Percentiles rank a stretch among this genome's conserved stretches.
Conservation (phyloP, 768 basidiomycete species). For the Lyophyllum shimeji region DNA sequence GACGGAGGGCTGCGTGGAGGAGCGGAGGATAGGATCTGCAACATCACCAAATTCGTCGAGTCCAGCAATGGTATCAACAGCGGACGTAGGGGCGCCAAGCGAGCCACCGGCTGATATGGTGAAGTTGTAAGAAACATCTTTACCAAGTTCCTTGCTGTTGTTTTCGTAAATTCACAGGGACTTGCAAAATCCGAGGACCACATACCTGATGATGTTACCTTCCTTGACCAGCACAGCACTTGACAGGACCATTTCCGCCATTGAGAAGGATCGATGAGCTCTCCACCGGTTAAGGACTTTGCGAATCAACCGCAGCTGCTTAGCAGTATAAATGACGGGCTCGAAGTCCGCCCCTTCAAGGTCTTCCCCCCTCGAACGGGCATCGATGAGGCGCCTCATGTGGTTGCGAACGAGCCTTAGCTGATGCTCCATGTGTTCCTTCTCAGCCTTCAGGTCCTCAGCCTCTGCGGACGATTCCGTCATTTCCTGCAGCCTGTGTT, state of each 20-base stretch:
- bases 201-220: conserved; percentile 87
- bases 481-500: conserved; percentile 67
- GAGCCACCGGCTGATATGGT: conserved; percentile 83
- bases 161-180: neutral
- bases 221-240: conserved; percentile 89
- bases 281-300: conserved; percentile 87
- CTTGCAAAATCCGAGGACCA: conserved; percentile 2
- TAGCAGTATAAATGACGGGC: conserved; percentile 79
- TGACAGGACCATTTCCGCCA: conserved; percentile 87
- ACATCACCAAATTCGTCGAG: conserved; percentile 93
- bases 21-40: conserved; percentile 75
- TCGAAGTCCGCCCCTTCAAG: conserved; percentile 65
- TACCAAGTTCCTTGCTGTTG: conserved; percentile 78
- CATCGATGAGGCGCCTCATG: conserved; percentile 79
- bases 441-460: conserved; percentile 86
- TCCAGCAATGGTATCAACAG: conserved; percentile 82
- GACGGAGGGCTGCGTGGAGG: conserved; percentile 77
- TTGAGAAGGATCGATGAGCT: conserved; percentile 79
- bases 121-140: conserved; percentile 91
- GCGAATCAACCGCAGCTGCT: conserved; percentile 78
- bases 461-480: conserved; percentile 57
- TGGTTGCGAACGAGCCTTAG: conserved; percentile 76
- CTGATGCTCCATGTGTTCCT: conserved; percentile 92
- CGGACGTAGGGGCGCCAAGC: conserved; percentile 76
- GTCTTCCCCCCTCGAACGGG: conserved; percentile 78